These are phyloP conservation scores for Eutrema yunnanense DNA, from an alignment of 345 rosid species.

Conservation along the genomic window DNA sequence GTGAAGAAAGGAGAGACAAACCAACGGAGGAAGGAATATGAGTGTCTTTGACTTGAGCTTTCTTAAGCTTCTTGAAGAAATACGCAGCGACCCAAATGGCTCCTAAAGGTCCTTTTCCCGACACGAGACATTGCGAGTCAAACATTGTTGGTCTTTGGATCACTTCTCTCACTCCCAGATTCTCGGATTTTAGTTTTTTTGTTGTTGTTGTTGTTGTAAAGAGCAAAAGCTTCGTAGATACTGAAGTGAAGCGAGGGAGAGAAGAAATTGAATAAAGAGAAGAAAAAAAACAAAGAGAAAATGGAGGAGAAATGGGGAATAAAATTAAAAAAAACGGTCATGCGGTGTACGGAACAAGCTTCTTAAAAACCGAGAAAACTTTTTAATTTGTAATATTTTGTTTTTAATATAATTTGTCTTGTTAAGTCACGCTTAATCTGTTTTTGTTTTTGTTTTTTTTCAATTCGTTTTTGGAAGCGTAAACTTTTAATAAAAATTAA, in stretches of 20 bases:
- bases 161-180: background rate
- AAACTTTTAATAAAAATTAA: background rate
- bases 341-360: conserved; percentile 30
- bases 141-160: conserved; percentile 35
- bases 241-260: conserved; percentile 28
- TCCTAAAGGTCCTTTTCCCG: conserved; percentile 61
- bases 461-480: background rate
- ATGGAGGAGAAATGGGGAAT: background rate
- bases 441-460: background rate
- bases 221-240: background rate
- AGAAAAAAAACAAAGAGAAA: background rate
- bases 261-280: background rate
- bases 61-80: conserved; percentile 71
- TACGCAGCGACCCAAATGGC: conserved; percentile 85
- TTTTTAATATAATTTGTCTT: background rate
- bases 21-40: conserved; percentile 76
- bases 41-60: conserved; percentile 55
- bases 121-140: conserved; percentile 49
- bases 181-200: background rate
- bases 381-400: background rate
- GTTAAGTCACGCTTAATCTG: conserved; percentile 1
- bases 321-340: conserved; percentile 22
- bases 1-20: conserved; percentile 31
- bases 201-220: background rate
- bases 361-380: background rate